A percentile compares a stretch with the other conserved stretches of the same genome.
phyloP scores from a whole-genome alignment of 2,329 filamentous ascomycete species.

The Aspergillus niger region DNA sequence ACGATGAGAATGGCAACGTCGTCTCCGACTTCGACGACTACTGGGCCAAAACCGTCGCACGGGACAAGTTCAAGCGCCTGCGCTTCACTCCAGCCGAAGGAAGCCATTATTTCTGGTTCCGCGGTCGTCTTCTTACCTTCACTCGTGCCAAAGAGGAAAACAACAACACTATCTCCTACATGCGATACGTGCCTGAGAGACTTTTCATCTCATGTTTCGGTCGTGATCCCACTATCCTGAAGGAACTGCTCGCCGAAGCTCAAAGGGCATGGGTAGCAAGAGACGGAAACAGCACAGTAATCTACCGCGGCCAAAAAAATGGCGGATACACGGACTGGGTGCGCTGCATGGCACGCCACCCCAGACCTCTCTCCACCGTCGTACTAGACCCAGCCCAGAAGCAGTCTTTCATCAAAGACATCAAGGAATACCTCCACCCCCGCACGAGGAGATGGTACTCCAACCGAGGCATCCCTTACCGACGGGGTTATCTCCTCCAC shows the following conservation, averaged over 20 bases:
- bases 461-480: slow-evolving; percentile 80
- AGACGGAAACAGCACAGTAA: slow-evolving; percentile 40
- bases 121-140: slow-evolving; percentile 53
- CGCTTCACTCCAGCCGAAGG: slow-evolving; percentile 68
- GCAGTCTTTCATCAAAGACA: slow-evolving; percentile 52
- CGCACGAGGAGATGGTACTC: slow-evolving; percentile 69
- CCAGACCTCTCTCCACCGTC: slow-evolving; percentile 57
- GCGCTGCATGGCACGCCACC: slow-evolving; percentile 47
- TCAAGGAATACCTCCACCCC: slow-evolving; percentile 60
- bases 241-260: slow-evolving; percentile 38
- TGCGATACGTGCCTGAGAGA: slow-evolving; percentile 28
- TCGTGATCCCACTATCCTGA: slow-evolving; percentile 36
- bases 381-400: slow-evolving; percentile 56
- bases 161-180: slow-evolving; percentile 12
- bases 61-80: slow-evolving; percentile 39
- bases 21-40: slow-evolving; percentile 47
- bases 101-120: slow-evolving; percentile 69
- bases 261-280: slow-evolving; percentile 39
- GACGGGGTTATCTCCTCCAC: slow-evolving; percentile 78
- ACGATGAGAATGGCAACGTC: slow-evolving; percentile 34
- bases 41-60: slow-evolving; percentile 42
- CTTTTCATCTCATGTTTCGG: slow-evolving; percentile 40
- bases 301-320: slow-evolving; percentile 38
- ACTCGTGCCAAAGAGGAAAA: slow-evolving; percentile 33
- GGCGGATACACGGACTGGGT: slow-evolving; percentile 31